Evolutionary conservation across 768 basidiomycete species (phyloP).

Genomic region (Paxillus involutus): DNA sequence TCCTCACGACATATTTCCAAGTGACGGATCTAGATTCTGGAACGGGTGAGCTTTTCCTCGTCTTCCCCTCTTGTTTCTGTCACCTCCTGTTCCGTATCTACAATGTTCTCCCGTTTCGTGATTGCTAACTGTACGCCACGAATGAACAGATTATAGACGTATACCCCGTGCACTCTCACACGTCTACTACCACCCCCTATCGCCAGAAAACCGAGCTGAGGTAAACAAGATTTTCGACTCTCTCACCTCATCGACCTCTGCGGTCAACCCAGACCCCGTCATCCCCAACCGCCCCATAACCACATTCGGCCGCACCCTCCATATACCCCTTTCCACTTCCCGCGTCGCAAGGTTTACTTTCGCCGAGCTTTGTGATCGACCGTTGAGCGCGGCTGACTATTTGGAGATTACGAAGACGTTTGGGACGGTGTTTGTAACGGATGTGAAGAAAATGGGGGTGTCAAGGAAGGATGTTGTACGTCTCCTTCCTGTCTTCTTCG

Average conservation of each 20-base stretch:
- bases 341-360: slow-evolving; percentile 87
- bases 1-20: slow-evolving; percentile 83
- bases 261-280: slow-evolving; percentile 43
- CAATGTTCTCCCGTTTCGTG: too few relatives aligned
- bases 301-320: slow-evolving; percentile 89
- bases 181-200: slow-evolving; percentile 87
- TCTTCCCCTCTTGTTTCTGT: not conserved
- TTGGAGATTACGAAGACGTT: slow-evolving; percentile 89
- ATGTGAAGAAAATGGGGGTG: slow-evolving; percentile 87
- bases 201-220: slow-evolving; percentile 61
- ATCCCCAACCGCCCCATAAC: slow-evolving; percentile 61
- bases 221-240: slow-evolving; percentile 84
- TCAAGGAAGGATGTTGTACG: slow-evolving; percentile 82
- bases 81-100: not conserved
- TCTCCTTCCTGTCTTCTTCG: not conserved
- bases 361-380: slow-evolving; percentile 80
- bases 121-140: too few relatives aligned
- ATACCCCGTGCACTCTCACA: slow-evolving; percentile 91
- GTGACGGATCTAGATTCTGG: slow-evolving; percentile 95
- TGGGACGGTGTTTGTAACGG: slow-evolving; percentile 81
- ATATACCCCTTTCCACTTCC: slow-evolving; percentile 76
- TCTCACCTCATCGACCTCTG: slow-evolving; percentile 47
- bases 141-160: slow-evolving; percentile 80
- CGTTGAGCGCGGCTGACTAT: slow-evolving; percentile 94
- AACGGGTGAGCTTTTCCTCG: slow-evolving; percentile 56